A percentile compares a stretch with the other conserved stretches of the same genome.
Evolutionary conservation across 306 rosid genomes (phyloP).

Genomic region (Lathyrus sativus): DNA sequence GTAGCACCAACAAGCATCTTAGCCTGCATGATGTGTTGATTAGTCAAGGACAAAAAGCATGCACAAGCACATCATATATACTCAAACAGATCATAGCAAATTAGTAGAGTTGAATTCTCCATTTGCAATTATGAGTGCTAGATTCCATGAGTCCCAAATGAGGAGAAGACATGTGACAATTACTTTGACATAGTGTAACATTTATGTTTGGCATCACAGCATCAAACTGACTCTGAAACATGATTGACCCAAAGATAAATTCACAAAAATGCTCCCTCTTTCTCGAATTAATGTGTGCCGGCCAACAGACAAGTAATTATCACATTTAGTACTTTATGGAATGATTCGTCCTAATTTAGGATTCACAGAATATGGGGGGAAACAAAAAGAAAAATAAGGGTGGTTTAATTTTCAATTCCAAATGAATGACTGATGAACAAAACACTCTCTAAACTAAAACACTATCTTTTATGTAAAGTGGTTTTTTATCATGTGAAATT

Average conservation of each 20-base stretch:
- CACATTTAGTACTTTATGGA: not conserved
- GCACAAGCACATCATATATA: constrained; percentile 6
- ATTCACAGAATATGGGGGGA: not conserved
- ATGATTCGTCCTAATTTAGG: not conserved
- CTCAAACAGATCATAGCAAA: constrained; percentile 10
- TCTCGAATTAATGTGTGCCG: constrained; percentile 4
- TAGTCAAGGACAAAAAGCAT: constrained; percentile 35
- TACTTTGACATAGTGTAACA: constrained; percentile 5
- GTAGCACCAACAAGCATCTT: constrained; percentile 83
- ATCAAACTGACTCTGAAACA: constrained; percentile 24
- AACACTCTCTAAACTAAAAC: not conserved
- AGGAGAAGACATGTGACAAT: constrained; percentile 5
- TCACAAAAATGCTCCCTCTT: constrained; percentile 12
- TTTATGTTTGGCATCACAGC: constrained; percentile 1
- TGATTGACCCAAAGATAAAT: constrained; percentile 9
- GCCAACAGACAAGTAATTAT: not conserved
- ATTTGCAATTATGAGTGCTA: constrained; percentile 14
- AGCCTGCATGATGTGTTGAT: constrained; percentile 60
- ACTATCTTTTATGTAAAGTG: not conserved
- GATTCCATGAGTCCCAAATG: constrained; percentile 8
- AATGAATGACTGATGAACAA: not conserved
- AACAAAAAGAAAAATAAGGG: not conserved
- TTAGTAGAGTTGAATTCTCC: constrained; percentile 12
- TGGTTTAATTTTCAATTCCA: not conserved
- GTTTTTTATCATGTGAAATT: not conserved